Evolutionary conservation across 176 grass and related monocot genomes (phyloP), one percentile per base, ranked within the genome.

Genomic region (Oryza glumipatula): DNA sequence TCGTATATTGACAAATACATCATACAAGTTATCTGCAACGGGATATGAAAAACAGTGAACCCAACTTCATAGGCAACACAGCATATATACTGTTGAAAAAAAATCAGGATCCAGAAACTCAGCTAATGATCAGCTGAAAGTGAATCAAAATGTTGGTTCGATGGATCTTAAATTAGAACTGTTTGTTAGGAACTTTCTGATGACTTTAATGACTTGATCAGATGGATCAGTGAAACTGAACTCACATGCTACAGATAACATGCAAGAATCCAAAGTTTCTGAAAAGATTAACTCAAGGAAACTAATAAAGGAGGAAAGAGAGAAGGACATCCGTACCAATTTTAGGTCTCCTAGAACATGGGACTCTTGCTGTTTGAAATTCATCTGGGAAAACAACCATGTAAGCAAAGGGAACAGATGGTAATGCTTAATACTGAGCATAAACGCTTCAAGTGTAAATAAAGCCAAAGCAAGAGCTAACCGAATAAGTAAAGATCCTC

Each of bases 401-500:
- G 51, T 13, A 17, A 39, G 44, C 23, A 68, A 46, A 64, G 26
- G 60, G 56, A 30, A 86, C 3, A 74, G 3, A 77, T 73, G 46
- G 15, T 83, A 80, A 83, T 33, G 35, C 12, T 45, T 32, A 77
- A 78, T 82, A 22, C 6, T 23, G 41, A 88, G 0, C 16, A 64
- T 33, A 63, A 63, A 63, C 23, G n/a, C 3, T 23, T 23, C 65
- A 21, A 52, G 1, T 33, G 46, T 45, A 68, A 68, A 16, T 38
- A 0, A 78, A 32, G 26, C 22, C 51, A 68, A 84, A 21, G 4
- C 71, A 43, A 78, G 32, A 33, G 14, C 30, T 74, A 84, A 99
- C 96, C 96, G 86, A 99, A 99, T 80, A 99, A 72, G 78, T 99
- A 99, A 11, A 94, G 88, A 70, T 99, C 96, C 68, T 92, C 93